Evolutionary conservation across 441 rosid genomes (phyloP).

Genomic region (Flueggea neowawraea): DNA sequence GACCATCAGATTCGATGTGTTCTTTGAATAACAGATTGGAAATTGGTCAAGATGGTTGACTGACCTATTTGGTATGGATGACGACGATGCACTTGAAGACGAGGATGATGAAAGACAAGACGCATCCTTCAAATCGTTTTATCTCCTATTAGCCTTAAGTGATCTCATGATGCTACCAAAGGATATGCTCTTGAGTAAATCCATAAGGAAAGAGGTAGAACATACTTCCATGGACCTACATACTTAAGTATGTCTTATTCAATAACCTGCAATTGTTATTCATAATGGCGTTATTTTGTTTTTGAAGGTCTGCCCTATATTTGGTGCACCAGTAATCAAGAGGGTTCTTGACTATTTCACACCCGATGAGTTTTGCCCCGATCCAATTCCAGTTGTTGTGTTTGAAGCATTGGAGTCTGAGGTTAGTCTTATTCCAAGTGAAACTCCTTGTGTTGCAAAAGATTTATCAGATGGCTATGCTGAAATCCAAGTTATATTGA

Average conservation of each 20-base stretch:
- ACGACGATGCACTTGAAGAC: slow-evolving; percentile 29
- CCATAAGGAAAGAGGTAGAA: slow-evolving; percentile 76
- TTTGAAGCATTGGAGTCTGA: slow-evolving; percentile 67
- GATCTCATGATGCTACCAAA: slow-evolving; percentile 99
- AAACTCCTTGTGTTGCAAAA: background rate
- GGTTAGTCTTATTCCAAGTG: slow-evolving; percentile 37
- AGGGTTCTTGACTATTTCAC: slow-evolving; percentile 67
- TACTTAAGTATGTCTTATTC: background rate
- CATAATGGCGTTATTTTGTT: slow-evolving; percentile 2
- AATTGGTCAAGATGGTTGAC: slow-evolving; percentile 96
- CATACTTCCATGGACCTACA: background rate
- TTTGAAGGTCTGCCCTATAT: slow-evolving; percentile 86
- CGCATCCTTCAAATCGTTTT: slow-evolving; percentile 61
- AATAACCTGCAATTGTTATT: background rate
- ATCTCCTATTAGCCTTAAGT: slow-evolving; percentile 75
- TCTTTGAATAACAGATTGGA: slow-evolving; percentile 48
- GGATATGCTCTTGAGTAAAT: slow-evolving; percentile 74
- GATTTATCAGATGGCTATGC: background rate
- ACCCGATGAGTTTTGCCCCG: slow-evolving; percentile 93
- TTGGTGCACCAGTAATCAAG: slow-evolving; percentile 74
- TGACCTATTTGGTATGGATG: slow-evolving; percentile 76
- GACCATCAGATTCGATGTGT: background rate
- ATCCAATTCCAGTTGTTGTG: slow-evolving; percentile 66
- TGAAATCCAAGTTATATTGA: background rate
- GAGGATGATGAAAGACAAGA: slow-evolving; percentile 24